Evolutionary conservation across 2,329 filamentous ascomycete genomes (phyloP).

Genomic region (Hymenoscyphus fructigenus): DNA sequence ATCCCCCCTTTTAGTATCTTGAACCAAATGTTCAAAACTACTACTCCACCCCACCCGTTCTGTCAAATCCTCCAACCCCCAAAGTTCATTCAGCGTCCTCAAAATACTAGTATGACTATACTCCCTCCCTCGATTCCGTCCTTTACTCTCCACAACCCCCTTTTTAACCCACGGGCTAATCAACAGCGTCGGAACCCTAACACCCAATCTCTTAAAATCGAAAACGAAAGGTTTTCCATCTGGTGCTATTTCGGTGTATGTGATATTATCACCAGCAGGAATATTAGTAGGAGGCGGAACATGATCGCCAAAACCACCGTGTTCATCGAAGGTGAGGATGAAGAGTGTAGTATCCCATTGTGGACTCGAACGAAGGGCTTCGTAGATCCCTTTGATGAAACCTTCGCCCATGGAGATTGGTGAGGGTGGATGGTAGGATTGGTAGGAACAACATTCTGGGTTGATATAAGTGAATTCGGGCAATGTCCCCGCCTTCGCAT

Average conservation of each 20-base stretch:
- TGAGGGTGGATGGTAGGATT: conserved; percentile 46
- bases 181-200: conserved; percentile 44
- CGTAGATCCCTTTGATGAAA: conserved; percentile 47
- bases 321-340: conserved; percentile 48
- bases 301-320: conserved; percentile 49
- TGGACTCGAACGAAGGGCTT: conserved; percentile 43
- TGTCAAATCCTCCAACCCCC: conserved; percentile 35
- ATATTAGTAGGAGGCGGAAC: conserved; percentile 43
- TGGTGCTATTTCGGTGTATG: conserved; percentile 39
- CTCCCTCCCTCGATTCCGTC: conserved; percentile 39
- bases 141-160: conserved; percentile 42
- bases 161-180: conserved; percentile 46
- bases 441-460: conserved; percentile 50
- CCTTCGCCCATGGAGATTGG: conserved; percentile 45
- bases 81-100: conserved; percentile 44
- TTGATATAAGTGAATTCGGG: conserved; percentile 50
- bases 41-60: conserved; percentile 24
- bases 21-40: conserved; percentile 34
- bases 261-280: conserved; percentile 40
- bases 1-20: conserved; percentile 25
- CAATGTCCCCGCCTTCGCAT: conserved; percentile 45
- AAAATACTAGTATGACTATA: conserved; percentile 47
- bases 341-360: conserved; percentile 49
- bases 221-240: conserved; percentile 41
- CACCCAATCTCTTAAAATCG: conserved; percentile 43